phyloP scores from a whole-genome alignment of 148 eudicot genomes.

The Vaccinium macrocarpon region DNA sequence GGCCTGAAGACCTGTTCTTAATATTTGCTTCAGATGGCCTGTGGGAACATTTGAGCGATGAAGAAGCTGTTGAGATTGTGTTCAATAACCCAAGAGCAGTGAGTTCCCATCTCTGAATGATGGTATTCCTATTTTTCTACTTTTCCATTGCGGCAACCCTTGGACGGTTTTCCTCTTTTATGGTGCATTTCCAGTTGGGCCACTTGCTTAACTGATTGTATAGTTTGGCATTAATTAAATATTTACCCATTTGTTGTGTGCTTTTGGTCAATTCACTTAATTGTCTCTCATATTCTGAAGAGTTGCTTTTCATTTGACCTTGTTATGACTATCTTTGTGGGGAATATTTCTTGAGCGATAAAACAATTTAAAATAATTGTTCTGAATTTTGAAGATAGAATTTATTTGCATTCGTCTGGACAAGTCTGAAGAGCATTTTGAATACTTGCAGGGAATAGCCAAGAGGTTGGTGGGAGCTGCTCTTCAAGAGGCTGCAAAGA shows the following conservation, averaged over 20 bases:
- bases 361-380: neutral
- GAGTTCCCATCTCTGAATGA: constrained; percentile 19
- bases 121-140: neutral
- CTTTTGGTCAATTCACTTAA: neutral
- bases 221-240: neutral
- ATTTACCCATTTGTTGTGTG: neutral
- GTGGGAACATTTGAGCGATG: constrained; percentile 57
- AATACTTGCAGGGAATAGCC: constrained; percentile 44
- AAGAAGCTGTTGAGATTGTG: constrained; percentile 49
- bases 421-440: neutral
- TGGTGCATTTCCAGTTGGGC: neutral
- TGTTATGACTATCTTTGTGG: neutral
- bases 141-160: constrained; percentile 6
- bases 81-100: constrained; percentile 50
- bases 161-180: neutral
- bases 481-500: constrained; percentile 46
- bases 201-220: neutral
- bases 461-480: constrained; percentile 46
- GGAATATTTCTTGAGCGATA: neutral
- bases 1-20: constrained; percentile 42
- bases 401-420: neutral
- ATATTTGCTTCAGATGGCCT: constrained; percentile 66
- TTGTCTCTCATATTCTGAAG: neutral
- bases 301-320: neutral
- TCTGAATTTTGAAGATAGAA: neutral